Evolutionary conservation across 2,329 filamentous ascomycete species (phyloP), one percentile per base, ranked within the genome.

Genomic region (Colletotrichum tabaci): DNA sequence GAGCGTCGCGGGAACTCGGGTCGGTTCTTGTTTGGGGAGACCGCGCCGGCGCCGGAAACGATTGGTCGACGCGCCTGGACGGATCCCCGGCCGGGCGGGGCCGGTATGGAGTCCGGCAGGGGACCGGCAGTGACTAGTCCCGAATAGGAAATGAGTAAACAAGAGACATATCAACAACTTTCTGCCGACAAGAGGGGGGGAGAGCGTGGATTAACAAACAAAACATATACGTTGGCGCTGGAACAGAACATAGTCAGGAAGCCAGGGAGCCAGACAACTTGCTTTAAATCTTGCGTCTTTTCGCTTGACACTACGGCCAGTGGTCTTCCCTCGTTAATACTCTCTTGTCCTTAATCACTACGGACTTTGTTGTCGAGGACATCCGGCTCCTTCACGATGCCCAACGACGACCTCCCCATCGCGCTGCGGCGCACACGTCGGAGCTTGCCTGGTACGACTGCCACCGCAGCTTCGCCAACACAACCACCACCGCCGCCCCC

Each of bases 361-460:
- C 56, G 18, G 10, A 2, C 18, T 38, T 9, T 1, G 3, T 13
- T 40, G 47, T 38, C 35, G 38, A 44, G 23, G 42, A 30, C 18
- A 16, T 63, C 66, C 15, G 12, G n/a, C 4, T 8, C 1, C 18
- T 47, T n/a, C 30, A 40, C 18, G 38, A 86, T 85, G 81, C 76
- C 78, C 7, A 77, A 83, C 66, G 76, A 80, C 53, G 82, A 88
- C 73, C 80, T 87, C 35, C 88, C 88, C 3, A 85, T 90, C 69
- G 87, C 89, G n/a, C 78, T 90, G 15, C 84, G 89, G 72, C 87
- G 88, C 50, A 82, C 84, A 38, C 85, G 87, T 75, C 86, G 89
- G 44, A 84, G 81, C 73, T 15, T 30, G 16, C 38, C 23, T 12
- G 64, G 40, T n/a, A 2, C 63, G 21, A 18, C 16, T 16, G 3